Percentiles rank a stretch among this genome's conserved stretches.
These are phyloP conservation scores for Chytriomyces sp. DNA, from an alignment of 192 early-diverging fungal species.

Conservation along the genomic window DNA sequence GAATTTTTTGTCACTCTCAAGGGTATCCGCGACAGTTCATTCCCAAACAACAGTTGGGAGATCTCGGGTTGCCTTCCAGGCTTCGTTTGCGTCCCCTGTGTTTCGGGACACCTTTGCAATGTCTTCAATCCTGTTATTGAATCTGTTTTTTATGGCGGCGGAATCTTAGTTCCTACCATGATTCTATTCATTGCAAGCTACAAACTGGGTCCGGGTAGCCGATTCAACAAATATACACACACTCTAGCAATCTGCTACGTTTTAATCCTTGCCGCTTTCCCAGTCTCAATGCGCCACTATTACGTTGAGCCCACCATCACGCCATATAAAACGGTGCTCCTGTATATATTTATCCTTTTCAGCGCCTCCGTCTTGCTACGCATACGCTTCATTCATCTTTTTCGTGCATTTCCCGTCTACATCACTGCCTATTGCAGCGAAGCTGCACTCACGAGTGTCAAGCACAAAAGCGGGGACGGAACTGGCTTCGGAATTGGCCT, in stretches of 20 bases:
- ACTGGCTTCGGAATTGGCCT: not conserved
- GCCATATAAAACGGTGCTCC: slow-evolving; percentile 3
- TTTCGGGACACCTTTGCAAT: not conserved
- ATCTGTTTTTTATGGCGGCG: slow-evolving; percentile 1
- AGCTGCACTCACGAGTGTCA: not conserved
- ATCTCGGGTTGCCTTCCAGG: not conserved
- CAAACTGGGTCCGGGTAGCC: slow-evolving; percentile 8
- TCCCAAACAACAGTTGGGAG: not conserved
- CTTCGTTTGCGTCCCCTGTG: not conserved
- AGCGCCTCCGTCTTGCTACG: slow-evolving; percentile 5
- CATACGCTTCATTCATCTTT: slow-evolving; percentile 42
- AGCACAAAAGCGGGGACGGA: not conserved
- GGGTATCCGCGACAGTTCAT: not conserved
- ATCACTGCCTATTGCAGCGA: not conserved
- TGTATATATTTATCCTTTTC: slow-evolving; percentile 14
- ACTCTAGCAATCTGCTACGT: slow-evolving; percentile 26
- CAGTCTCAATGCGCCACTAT: slow-evolving; percentile 35
- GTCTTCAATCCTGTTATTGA: slow-evolving; percentile 7
- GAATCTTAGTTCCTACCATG: slow-evolving; percentile 34
- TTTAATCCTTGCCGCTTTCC: slow-evolving; percentile 15
- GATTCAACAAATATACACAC: slow-evolving; percentile 30
- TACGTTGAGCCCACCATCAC: slow-evolving; percentile 36
- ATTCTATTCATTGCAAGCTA: slow-evolving; percentile 24
- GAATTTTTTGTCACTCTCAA: not conserved
- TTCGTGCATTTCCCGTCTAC: slow-evolving; percentile 15